Base-by-base conservation (phyloP, 352 stramenopile species). In the Phytophthora boehmeriae region DNA sequence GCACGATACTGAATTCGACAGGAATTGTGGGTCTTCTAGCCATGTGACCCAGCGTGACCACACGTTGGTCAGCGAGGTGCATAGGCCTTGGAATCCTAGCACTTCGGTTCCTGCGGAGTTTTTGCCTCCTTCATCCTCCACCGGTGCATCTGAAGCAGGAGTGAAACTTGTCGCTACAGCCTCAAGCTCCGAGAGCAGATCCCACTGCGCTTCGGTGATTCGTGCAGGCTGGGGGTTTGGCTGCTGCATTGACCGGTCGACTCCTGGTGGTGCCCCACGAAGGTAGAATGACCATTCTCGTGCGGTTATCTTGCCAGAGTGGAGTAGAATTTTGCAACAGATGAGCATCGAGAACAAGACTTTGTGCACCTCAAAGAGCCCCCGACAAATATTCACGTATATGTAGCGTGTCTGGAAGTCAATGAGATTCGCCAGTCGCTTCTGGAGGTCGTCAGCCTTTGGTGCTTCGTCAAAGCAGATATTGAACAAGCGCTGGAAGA, bases 311-410 rank as follows among this genome's bases (percentile, higher is more conserved):
- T 83, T 78, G 9, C 76, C 79, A 0, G 82, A 71, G 61, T 98
- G 65, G 10, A 96, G 69, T 59, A 98, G 71, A 59, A 98, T 98
- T 68, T 98, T 93, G 71, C 97, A 97, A 73, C 89, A 97, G 39
- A 98, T 98, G 38, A 97, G 83, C 62, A 96, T 93, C 5, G 90
- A 95, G 73, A 98, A 98, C 36, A 98, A 76, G 16, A 97, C 75
- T 59, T 98, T 98, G 74, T 97, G 90, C 52, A 88, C 72, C 54
- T 98, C 94, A 64, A 98, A 98, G 22, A 98, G 78, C 0, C 95
- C 95, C 17, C 95, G 83, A 58, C 92, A 98, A 27, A 98, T 98
- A 60, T 98, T 98, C 8, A 93, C 78, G 73, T 98, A 98, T 49
- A 98, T 96, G 42, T 96, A 88, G 5, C 79, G 66, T 11, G 95